A percentile compares a stretch with the other conserved stretches of the same genome.
Evolutionary conservation across 2,329 filamentous ascomycete genomes (phyloP).

Genomic region (Pseudogymnoascus verrucosus): DNA sequence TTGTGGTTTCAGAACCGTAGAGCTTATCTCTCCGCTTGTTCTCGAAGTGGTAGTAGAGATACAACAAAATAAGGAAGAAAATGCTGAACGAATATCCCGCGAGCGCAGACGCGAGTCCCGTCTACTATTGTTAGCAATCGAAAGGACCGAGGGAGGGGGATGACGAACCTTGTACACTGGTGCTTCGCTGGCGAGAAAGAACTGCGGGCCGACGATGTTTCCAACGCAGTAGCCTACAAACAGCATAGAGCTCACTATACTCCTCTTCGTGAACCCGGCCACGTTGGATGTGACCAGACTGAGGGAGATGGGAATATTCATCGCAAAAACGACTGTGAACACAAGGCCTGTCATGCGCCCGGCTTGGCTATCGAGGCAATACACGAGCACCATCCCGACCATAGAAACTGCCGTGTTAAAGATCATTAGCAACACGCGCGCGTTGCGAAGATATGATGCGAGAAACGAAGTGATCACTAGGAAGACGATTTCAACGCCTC

Average conservation of each 20-base stretch:
- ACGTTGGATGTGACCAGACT: slow-evolving; percentile 54
- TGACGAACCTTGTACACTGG: slow-evolving; percentile 41
- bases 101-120: neutral
- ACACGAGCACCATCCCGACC: slow-evolving; percentile 50
- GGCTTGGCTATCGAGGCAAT: slow-evolving; percentile 44
- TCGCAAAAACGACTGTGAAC: slow-evolving; percentile 58
- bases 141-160: neutral
- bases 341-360: slow-evolving; percentile 40
- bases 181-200: slow-evolving; percentile 49
- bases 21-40: neutral
- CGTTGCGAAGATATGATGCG: slow-evolving; percentile 13
- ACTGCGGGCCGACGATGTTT: slow-evolving; percentile 57
- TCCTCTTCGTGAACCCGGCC: slow-evolving; percentile 58
- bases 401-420: slow-evolving; percentile 36
- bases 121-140: neutral
- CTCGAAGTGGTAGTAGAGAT: slow-evolving; percentile 5
- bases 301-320: slow-evolving; percentile 18
- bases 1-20: neutral
- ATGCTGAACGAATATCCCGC: slow-evolving; percentile 1
- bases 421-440: slow-evolving; percentile 15
- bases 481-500: slow-evolving; percentile 23
- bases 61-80: neutral
- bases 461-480: slow-evolving; percentile 11
- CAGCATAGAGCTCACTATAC: slow-evolving; percentile 52
- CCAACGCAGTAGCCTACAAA: slow-evolving; percentile 53